Evolutionary conservation across 2,329 filamentous ascomycete species (phyloP).

Genomic region (Neoascochyta sp.): DNA sequence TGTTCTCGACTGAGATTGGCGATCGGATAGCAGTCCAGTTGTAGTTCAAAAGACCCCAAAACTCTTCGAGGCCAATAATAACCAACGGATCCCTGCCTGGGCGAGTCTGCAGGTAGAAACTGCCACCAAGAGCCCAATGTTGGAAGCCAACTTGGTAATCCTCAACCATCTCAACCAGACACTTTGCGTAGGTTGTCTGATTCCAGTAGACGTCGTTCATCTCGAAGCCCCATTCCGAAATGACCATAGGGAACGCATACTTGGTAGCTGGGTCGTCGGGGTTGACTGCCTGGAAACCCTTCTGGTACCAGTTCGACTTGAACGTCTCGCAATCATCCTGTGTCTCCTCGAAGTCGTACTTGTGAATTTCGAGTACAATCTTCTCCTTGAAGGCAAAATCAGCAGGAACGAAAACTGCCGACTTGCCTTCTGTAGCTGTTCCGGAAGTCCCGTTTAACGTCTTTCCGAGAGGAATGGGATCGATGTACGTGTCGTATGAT

Average conservation of each 20-base stretch:
- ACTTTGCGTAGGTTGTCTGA: conserved; percentile 32
- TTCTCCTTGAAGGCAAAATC: conserved; percentile 28
- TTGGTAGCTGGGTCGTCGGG: conserved; percentile 25
- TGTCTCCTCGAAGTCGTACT: conserved; percentile 34
- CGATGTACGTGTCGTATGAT: conserved; percentile 32
- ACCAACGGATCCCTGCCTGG: conserved; percentile 20
- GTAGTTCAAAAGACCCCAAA: conserved; percentile 31
- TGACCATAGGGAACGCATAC: conserved; percentile 30
- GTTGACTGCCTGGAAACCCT: conserved; percentile 33
- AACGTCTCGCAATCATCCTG: conserved; percentile 30
- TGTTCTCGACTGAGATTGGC: conserved; percentile 31
- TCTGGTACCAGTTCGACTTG: conserved; percentile 33
- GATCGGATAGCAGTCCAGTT: conserved; percentile 26
- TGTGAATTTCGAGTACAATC: conserved; percentile 34
- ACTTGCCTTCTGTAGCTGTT: conserved; percentile 23
- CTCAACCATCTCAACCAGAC: conserved; percentile 31
- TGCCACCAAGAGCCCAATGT: conserved; percentile 32
- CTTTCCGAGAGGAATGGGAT: conserved; percentile 32
- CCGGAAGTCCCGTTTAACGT: conserved; percentile 28
- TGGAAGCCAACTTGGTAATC: conserved; percentile 30
- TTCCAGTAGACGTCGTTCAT: conserved; percentile 32
- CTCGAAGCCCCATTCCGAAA: conserved; percentile 35
- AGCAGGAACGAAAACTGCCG: conserved; percentile 24
- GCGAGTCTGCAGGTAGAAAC: conserved; percentile 40
- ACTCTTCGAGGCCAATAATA: conserved; percentile 28